These are phyloP conservation scores for Sphaerobolus stellatus DNA, from an alignment of 1,284 basidiomycete species.

Conservation along the genomic window DNA sequence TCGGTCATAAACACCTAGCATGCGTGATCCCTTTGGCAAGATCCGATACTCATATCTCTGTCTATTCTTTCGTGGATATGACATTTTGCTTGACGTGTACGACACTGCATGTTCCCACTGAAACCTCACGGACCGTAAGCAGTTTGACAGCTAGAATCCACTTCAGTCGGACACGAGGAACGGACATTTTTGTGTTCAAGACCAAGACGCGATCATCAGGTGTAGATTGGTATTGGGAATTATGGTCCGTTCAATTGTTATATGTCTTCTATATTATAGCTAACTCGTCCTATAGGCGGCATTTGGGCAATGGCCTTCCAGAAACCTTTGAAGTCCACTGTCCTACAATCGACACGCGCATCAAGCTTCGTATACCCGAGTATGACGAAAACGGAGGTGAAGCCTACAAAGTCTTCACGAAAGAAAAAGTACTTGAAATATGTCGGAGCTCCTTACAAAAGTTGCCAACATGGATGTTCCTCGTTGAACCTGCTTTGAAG, in stretches of 20 bases:
- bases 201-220: conserved; percentile 67
- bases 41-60: conserved; percentile 60
- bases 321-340: conserved; percentile 44
- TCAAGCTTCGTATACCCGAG: conserved; percentile 64
- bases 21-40: conserved; percentile 67
- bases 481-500: conserved; percentile 54
- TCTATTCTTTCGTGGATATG: conserved; percentile 81
- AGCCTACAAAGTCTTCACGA: conserved; percentile 51
- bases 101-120: background rate
- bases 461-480: conserved; percentile 59
- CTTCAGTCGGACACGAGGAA: conserved; percentile 50
- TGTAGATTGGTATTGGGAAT: conserved; percentile 80
- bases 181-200: conserved; percentile 79
- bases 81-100: conserved; percentile 76
- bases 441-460: conserved; percentile 54
- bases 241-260: conserved; percentile 52
- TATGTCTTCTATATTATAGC: conserved; percentile 8
- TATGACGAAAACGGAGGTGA: conserved; percentile 34
- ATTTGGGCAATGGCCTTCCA: conserved; percentile 51
- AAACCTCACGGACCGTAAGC: conserved; percentile 15
- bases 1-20: conserved; percentile 65
- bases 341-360: conserved; percentile 52
- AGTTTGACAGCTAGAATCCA: conserved; percentile 10
- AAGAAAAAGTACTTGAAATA: conserved; percentile 57
- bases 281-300: conserved; percentile 46